Evolutionary conservation across 1,284 basidiomycete species (phyloP), one percentile per base, ranked within the genome.

Genomic region (Cystobasidium slooffiae): DNA sequence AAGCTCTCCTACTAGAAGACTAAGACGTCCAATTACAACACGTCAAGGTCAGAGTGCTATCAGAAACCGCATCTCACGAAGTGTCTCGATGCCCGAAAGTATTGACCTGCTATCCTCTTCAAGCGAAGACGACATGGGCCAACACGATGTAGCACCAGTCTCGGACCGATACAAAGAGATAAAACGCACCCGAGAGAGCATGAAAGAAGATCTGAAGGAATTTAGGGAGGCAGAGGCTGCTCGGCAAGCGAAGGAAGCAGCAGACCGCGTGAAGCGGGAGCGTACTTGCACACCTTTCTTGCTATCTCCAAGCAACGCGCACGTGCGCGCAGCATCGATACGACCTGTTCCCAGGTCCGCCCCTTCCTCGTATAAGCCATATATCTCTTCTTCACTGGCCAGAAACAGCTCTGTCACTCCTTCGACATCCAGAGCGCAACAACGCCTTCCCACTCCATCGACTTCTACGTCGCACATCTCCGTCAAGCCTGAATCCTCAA

Each of bases 101-200:
- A 66, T 66, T n/a, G 64, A 66, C 39, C 49, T 66, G 12, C 47
- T 52, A 24, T 47, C 39, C 6, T 59, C 70, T 20, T 73, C 70
- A 51, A 66, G 62, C 41, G 70, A 73, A 20, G 70, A 73, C 62
- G 70, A 73, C 43, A 44, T 73, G 62, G 63, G 62, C 46, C 43
- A 63, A 47, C n/a, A 52, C 10, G 53, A 66, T 14, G 22, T 66
- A 14, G 37, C 39, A 22, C 70, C 70, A 16, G 62, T 53, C 24
- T 51, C 52, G 20, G 49, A 58, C n/a, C 31, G 56, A 20, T 65
- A 51, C 53, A 61, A 73, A 43, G 39, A 65, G 31, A 53, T 49
- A 22, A 68, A 59, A 22, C 70, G 63, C n/a, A 31, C 47, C 20
- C 51, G 62, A 14, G 49, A 51, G 24, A 37, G 39, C 20, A 41